These are phyloP conservation scores for Scytalidium sp. DNA, from an alignment of 2,329 filamentous ascomycete species.

Conservation along the genomic window DNA sequence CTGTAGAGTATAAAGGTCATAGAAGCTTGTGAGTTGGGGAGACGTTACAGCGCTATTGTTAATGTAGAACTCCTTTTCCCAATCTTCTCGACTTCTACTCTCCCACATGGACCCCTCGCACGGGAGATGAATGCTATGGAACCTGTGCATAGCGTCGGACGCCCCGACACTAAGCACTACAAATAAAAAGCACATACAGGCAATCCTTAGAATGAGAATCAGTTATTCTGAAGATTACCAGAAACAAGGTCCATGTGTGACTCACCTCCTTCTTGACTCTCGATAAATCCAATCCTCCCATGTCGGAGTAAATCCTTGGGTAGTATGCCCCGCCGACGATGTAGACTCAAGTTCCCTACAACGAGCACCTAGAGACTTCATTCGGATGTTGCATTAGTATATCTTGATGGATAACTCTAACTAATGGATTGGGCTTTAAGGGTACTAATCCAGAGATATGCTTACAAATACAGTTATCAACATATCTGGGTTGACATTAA, in stretches of 20 bases:
- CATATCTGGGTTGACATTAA: not conserved
- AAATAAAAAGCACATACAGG: constrained; percentile 7
- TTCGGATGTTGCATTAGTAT: not conserved
- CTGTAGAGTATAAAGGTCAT: constrained; percentile 6
- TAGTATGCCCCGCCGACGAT: constrained; percentile 1
- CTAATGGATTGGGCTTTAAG: no score
- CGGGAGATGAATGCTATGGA: constrained; percentile 5
- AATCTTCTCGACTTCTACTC: constrained; percentile 2
- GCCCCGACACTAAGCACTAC: constrained; percentile 4
- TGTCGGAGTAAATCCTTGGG: not conserved
- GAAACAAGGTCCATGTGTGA: not conserved
- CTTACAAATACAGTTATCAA: not conserved
- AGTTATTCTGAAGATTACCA: not conserved
- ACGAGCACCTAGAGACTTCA: constrained; percentile 2
- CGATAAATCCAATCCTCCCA: constrained; percentile 14
- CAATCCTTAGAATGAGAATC: not conserved
- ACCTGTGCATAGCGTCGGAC: constrained; percentile 1
- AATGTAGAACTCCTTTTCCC: constrained; percentile 7
- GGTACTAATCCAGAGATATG: no score
- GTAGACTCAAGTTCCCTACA: not conserved
- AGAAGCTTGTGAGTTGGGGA: not conserved
- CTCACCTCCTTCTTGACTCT: constrained; percentile 8
- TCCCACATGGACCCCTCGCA: constrained; percentile 8
- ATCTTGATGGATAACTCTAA: not conserved
- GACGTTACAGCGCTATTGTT: not conserved